Evolutionary conservation across 306 rosid genomes (phyloP), one percentile per base, ranked within the genome.

Genomic region (Clitoria ternatea): DNA sequence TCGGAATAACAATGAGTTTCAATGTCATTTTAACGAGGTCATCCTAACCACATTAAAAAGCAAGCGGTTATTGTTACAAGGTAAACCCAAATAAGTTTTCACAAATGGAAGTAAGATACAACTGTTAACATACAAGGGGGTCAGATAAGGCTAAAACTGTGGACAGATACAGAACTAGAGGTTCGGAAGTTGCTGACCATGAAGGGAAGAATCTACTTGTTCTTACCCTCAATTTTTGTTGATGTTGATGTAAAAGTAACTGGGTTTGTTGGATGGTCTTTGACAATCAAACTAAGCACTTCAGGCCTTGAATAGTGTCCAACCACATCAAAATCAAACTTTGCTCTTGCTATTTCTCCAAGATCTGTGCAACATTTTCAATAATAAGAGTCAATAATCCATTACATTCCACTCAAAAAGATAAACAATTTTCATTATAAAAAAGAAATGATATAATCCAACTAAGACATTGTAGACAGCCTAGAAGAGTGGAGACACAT

Each of bases 231-330:
- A 2, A 12, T 12, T 81, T 79, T 76, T 19, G 83, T 49, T 0
- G 89, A 64, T n/a, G 84, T 12, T 35, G 98, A 87, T 62, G 92
- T 33, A 72, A 87, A 94, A 56, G 90, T 80, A 72, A 87, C 98
- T 3, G 96, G 86, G 19, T 48, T 79, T 39, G 88, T 19, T 24
- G 92, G 98, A 73, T 87, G 86, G 80, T 90, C 98, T 81, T 77
- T 82, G 43, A 88, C 96, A 69, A 48, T 72, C 85, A 94, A 82
- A 85, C 89, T 87, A 20, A 94, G 90, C 62, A 94, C 94, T 75
- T 94, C 97, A 22, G 97, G 95, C 75, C 96, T 85, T 27, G 96
- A 78, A 70, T 85, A 94, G 79, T 94, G 97, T 74, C 98, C 98
- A 45, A 90, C 92, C 84, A 90, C 98, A 40, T 94, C 97, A 32